A percentile compares a stretch with the other conserved stretches of the same genome.
Conservation (phyloP, 164 flowering plant species). For the Litsea cubeba region DNA sequence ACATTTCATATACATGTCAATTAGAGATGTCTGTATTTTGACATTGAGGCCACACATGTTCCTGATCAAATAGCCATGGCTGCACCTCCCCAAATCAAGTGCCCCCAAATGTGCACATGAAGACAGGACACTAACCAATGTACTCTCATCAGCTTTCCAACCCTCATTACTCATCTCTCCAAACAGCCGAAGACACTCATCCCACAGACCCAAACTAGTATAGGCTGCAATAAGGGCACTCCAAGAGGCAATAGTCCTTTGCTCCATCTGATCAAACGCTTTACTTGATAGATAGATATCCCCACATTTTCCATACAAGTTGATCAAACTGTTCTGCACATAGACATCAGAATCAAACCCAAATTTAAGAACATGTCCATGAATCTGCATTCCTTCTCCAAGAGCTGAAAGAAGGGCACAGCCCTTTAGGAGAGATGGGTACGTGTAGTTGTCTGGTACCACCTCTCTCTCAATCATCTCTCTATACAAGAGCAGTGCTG, state of each 20-base stretch:
- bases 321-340: conserved; percentile 83
- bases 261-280: conserved; percentile 52
- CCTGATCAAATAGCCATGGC: conserved; percentile 54
- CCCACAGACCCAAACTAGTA: conserved; percentile 54
- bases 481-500: conserved; percentile 39
- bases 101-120: conserved; percentile 69
- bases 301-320: conserved; percentile 70
- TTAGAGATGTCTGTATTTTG: conserved; percentile 52
- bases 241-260: conserved; percentile 68
- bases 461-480: conserved; percentile 56
- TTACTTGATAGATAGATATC: conserved; percentile 31
- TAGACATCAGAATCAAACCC: conserved; percentile 55
- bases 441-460: conserved; percentile 61
- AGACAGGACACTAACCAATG: conserved; percentile 58
- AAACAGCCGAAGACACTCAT: conserved; percentile 50
- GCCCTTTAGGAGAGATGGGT: conserved; percentile 62
- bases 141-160: conserved; percentile 76
- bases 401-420: conserved; percentile 39
- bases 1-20: conserved; percentile 81
- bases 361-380: conserved; percentile 59
- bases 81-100: conserved; percentile 52
- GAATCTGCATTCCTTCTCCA: conserved; percentile 58
- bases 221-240: conserved; percentile 75
- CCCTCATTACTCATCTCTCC: conserved; percentile 41
- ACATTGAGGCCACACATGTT: conserved; percentile 56